phyloP scores from a whole-genome alignment of 345 rosid genomes.

The Excoecaria cochinchinensis region DNA sequence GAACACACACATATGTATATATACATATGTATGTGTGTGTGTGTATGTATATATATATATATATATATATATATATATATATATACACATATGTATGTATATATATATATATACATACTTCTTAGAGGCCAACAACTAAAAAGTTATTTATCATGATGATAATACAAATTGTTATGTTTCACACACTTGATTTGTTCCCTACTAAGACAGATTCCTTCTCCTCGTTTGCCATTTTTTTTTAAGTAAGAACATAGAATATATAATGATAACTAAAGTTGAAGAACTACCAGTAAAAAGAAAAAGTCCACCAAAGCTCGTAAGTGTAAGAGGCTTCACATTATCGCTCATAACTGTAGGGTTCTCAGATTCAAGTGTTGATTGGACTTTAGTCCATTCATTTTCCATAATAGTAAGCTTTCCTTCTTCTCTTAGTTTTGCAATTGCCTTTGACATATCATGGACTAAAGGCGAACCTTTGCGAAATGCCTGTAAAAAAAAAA shows the following conservation, averaged over 20 bases:
- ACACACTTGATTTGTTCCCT: too few relatives aligned
- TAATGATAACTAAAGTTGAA: not conserved
- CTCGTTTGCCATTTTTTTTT: not conserved
- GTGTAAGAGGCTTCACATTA: not conserved
- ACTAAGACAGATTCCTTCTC: not conserved
- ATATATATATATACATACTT: too few relatives aligned
- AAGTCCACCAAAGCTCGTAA: not conserved
- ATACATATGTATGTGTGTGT: too few relatives aligned
- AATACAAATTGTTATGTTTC: too few relatives aligned
- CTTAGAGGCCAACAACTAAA: too few relatives aligned
- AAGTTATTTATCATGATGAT: too few relatives aligned
- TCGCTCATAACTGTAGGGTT: not conserved
- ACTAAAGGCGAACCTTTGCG: not conserved
- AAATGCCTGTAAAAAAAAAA: not conserved
- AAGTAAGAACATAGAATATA: not conserved
- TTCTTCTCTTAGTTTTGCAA: not conserved
- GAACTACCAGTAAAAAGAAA: not conserved
- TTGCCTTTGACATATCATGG: too few relatives aligned
- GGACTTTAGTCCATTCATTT: not conserved
- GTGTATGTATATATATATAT: too few relatives aligned
- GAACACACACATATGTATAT: too few relatives aligned
- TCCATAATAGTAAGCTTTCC: slow-evolving; percentile 1
- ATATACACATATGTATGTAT: too few relatives aligned
- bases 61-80: too few relatives aligned
- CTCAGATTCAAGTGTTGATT: not conserved